phyloP scores from a whole-genome alignment of 768 basidiomycete genomes.

The Trametes punicea region DNA sequence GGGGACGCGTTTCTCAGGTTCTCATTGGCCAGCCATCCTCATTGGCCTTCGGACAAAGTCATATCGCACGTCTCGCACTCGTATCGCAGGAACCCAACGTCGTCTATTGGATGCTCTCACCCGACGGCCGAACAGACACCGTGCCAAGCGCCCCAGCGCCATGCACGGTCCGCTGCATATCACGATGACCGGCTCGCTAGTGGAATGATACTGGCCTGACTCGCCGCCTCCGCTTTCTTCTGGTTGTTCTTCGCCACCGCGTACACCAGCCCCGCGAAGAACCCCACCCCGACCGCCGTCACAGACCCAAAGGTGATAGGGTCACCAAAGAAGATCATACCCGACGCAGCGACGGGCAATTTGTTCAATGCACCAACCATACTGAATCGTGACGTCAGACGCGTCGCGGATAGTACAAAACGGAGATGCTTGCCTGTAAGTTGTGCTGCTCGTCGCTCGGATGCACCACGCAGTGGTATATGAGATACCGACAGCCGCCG shows the following conservation, averaged over 20 bases:
- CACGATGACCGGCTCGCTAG: conserved; percentile 50
- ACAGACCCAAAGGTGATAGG: conserved; percentile 84
- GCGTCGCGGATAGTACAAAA: not conserved
- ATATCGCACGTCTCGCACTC: not conserved
- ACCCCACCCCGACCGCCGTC: conserved; percentile 82
- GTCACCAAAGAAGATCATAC: conserved; percentile 97
- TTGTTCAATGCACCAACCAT: conserved; percentile 99
- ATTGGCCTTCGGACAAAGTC: not conserved
- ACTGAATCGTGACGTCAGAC: conserved; percentile 36
- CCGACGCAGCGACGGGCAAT: conserved; percentile 96
- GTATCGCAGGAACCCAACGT: conserved; percentile 3
- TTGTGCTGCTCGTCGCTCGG: conserved; percentile 92
- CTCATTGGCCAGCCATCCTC: not conserved
- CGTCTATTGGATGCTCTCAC: conserved; percentile 3
- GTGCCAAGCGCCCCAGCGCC: not conserved
- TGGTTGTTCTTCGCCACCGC: conserved; percentile 94
- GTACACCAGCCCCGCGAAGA: conserved; percentile 89
- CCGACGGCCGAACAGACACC: not conserved
- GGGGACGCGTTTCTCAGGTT: too few species aligned
- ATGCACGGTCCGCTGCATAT: not conserved
- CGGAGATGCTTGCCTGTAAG: conserved; percentile 73
- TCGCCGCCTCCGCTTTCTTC: conserved; percentile 66
- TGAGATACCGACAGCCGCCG: conserved; percentile 94
- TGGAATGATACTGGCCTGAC: conserved; percentile 54
- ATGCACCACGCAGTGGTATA: conserved; percentile 99